A percentile compares a stretch with the other conserved stretches of the same genome.
These are phyloP conservation scores for Torrubiella hemipterigena DNA, from an alignment of 2,329 filamentous ascomycete species.

Conservation along the genomic window DNA sequence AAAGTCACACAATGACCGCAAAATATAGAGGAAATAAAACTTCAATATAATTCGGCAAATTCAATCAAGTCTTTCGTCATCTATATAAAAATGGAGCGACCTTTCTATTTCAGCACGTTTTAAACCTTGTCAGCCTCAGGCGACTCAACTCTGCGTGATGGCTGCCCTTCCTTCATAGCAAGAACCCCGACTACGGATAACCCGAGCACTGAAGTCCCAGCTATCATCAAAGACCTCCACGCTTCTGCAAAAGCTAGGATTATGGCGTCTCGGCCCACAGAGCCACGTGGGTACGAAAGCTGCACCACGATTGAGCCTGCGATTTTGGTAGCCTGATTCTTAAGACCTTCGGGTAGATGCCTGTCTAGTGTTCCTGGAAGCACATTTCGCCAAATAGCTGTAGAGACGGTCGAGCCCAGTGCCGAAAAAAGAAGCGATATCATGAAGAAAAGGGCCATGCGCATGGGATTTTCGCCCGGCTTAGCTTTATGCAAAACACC, in stretches of 20 bases:
- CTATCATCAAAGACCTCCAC: neutral
- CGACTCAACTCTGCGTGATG: too few species aligned
- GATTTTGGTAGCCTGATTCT: neutral
- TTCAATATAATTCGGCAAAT: too few species aligned
- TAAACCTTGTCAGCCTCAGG: too few species aligned
- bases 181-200: neutral
- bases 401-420: neutral
- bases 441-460: slow-evolving; percentile 1
- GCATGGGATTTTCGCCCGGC: neutral
- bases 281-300: neutral
- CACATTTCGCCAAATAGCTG: neutral
- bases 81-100: too few species aligned
- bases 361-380: neutral
- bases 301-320: slow-evolving; percentile 1
- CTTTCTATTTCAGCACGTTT: too few species aligned
- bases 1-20: too few species aligned
- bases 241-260: neutral
- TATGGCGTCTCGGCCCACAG: neutral
- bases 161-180: neutral
- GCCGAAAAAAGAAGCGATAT: neutral
- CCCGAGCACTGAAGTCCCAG: neutral
- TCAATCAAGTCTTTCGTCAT: too few species aligned
- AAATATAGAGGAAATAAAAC: too few species aligned
- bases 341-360: neutral
- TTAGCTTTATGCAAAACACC: neutral